Conservation (phyloP, 768 basidiomycete species). For the Saitozyma sp. region DNA sequence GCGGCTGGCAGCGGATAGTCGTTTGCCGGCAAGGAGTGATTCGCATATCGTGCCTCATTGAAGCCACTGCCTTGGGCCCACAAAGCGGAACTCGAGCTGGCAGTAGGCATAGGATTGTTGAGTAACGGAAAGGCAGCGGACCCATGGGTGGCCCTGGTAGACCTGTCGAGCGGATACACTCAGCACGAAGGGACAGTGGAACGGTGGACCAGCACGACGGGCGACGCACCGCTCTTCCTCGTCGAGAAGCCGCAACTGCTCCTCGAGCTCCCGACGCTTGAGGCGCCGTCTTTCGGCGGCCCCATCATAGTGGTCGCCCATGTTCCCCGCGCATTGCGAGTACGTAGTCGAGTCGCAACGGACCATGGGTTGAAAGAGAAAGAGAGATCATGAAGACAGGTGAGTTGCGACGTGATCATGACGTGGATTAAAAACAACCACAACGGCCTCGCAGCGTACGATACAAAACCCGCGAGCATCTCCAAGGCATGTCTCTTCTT, state of each 20-base stretch:
- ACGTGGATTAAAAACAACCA: not conserved
- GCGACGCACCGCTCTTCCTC: constrained; percentile 22
- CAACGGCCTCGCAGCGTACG: not conserved
- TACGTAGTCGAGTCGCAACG: not conserved
- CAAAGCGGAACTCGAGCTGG: no score
- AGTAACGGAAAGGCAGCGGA: no score
- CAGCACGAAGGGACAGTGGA: no score
- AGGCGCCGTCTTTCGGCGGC: constrained; percentile 13
- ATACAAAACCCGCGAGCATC: not conserved
- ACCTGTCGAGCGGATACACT: no score
- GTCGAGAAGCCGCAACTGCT: constrained; percentile 26
- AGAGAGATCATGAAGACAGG: not conserved
- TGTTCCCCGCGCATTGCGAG: not conserved
- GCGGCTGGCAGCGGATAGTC: not conserved
- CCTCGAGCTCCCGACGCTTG: constrained; percentile 18
- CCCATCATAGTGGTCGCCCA: not conserved
- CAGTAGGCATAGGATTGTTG: no score
- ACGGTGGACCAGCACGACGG: no score
- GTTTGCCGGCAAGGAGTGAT: no score
- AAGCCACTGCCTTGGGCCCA: no score
- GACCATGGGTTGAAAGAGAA: no score
- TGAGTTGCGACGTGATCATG: constrained; percentile 4
- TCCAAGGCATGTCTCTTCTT: constrained; percentile 17
- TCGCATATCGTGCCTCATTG: no score
- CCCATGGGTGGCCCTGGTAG: no score